These are phyloP conservation scores for Heritiera littoralis DNA, from an alignment of 345 rosid genomes.

Conservation along the genomic window DNA sequence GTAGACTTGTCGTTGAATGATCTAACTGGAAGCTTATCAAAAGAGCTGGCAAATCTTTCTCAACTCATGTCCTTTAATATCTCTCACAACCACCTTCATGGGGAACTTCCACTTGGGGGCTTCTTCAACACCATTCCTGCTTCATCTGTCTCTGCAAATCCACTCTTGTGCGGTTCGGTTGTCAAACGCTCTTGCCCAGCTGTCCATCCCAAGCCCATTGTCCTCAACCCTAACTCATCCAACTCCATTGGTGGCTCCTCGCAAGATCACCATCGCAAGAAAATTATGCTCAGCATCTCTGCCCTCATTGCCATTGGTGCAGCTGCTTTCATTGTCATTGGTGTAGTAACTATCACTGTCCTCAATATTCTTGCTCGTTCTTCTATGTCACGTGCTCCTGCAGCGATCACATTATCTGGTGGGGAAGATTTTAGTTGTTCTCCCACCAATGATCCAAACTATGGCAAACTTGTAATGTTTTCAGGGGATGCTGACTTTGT, in stretches of 20 bases:
- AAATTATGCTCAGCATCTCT: constrained; percentile 80
- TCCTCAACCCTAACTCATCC: constrained; percentile 89
- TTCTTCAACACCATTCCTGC: constrained; percentile 87
- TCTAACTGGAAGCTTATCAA: constrained; percentile 73
- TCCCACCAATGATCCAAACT: constrained; percentile 72
- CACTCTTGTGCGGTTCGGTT: constrained; percentile 84
- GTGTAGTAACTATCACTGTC: constrained; percentile 82
- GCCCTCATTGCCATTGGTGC: constrained; percentile 94
- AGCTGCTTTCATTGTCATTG: constrained; percentile 77
- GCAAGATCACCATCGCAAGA: constrained; percentile 49
- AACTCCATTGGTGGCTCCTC: constrained; percentile 44
- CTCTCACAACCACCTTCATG: constrained; percentile 73
- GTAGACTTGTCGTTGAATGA: constrained; percentile 76
- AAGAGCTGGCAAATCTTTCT: constrained; percentile 74
- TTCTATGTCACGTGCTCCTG: constrained; percentile 53
- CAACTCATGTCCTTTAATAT: constrained; percentile 68
- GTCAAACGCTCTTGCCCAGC: constrained; percentile 84
- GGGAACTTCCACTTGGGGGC: constrained; percentile 89
- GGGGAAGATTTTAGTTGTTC: constrained; percentile 84
- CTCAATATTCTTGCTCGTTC: constrained; percentile 80
- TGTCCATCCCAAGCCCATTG: constrained; percentile 89
- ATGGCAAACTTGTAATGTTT: constrained; percentile 96
- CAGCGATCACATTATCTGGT: constrained; percentile 57
- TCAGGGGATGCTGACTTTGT: constrained; percentile 81
- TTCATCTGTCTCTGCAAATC: constrained; percentile 72